Evolutionary conservation across 768 basidiomycete species (phyloP).

Genomic region (Clitopilus passeckerianus): DNA sequence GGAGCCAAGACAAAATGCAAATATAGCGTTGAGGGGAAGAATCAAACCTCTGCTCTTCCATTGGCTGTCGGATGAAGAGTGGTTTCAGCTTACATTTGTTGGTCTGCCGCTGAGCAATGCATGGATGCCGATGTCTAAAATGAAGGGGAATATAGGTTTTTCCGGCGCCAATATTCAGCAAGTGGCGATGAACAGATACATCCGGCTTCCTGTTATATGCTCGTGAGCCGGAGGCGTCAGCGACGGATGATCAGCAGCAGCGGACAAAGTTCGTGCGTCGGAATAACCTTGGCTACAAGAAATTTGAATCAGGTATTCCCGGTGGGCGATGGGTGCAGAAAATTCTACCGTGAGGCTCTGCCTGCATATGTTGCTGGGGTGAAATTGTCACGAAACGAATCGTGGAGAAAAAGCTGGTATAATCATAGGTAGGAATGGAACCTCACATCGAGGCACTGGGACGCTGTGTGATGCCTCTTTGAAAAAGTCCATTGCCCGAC

Average conservation of each 20-base stretch:
- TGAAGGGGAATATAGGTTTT: too few relatives aligned
- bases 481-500: neutral
- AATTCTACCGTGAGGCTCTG: neutral
- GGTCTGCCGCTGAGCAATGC: too few relatives aligned
- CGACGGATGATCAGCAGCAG: neutral
- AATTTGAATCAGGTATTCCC: neutral
- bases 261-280: neutral
- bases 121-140: too few relatives aligned
- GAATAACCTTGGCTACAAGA: neutral
- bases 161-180: too few relatives aligned
- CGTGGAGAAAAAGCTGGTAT: neutral
- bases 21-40: too few relatives aligned
- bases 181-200: neutral
- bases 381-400: too few relatives aligned
- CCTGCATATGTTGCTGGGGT: neutral
- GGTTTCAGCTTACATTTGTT: too few relatives aligned
- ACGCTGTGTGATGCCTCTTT: neutral
- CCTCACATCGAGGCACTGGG: neutral
- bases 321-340: neutral
- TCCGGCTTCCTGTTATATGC: too few relatives aligned
- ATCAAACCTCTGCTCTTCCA: too few relatives aligned
- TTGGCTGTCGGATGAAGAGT: too few relatives aligned
- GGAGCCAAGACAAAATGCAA: too few relatives aligned
- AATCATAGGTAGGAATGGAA: neutral
- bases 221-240: neutral